Conservation (phyloP, 2,329 filamentous ascomycete genomes). For the Mycogone perniciosa region DNA sequence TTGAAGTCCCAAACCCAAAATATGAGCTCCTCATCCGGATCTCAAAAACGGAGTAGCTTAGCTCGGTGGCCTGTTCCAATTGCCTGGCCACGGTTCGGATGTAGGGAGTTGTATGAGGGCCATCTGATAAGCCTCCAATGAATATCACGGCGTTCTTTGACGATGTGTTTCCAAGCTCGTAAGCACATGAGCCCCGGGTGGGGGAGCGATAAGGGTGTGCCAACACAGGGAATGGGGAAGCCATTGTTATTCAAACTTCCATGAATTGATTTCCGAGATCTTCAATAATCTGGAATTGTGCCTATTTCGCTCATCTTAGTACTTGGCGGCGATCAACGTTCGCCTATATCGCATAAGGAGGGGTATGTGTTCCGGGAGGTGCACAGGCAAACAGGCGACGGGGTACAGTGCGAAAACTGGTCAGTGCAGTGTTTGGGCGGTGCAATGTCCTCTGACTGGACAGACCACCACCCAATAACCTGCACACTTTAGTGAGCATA, state of each 20-base stretch:
- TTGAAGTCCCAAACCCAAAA: constrained; percentile 43
- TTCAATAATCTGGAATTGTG: not conserved
- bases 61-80: constrained; percentile 31
- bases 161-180: constrained; percentile 37
- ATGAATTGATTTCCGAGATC: not conserved
- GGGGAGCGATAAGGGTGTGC: constrained; percentile 42
- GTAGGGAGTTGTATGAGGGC: constrained; percentile 59
- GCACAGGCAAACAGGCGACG: not conserved
- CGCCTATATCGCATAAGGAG: not conserved
- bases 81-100: constrained; percentile 39
- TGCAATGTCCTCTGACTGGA: too few species aligned
- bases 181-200: constrained; percentile 36
- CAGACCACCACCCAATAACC: not conserved
- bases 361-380: not conserved
- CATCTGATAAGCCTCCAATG: constrained; percentile 65
- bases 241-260: constrained; percentile 18
- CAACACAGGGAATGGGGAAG: constrained; percentile 34
- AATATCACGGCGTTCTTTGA: constrained; percentile 58
- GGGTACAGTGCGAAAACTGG: not conserved
- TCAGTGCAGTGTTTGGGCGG: not conserved
- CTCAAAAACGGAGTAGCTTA: constrained; percentile 51
- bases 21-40: constrained; percentile 51
- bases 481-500: not conserved
- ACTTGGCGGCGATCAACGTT: too few species aligned
- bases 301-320: too few species aligned